Evolutionary conservation across 257 asterid species (phyloP), one percentile per base, ranked within the genome.

Genomic region (Solanum ossicruentum): DNA sequence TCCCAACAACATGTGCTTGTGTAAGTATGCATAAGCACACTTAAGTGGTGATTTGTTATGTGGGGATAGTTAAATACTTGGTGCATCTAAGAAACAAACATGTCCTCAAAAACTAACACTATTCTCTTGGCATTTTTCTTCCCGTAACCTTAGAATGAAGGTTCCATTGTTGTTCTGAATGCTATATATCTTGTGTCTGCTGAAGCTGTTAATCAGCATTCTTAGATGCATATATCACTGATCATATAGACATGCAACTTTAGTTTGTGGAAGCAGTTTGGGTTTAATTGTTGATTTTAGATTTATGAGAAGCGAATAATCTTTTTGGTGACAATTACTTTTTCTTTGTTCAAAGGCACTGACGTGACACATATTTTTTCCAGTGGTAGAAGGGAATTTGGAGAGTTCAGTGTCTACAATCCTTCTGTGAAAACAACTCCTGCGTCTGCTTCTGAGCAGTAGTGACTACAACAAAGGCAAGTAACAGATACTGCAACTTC

Each of bases 381-480:
- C 95, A 95, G 99, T 91, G 99, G 99, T 81, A 93, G 87, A 85
- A 92, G 99, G 88, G 97, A 96, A 66, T 96, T 95, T 8, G 98
- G 99, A 2, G 98, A 93, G 57, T 93, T 91, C 90, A 95, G 98
- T 16, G 96, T 95, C 36, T 93, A 93, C 91, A 95, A 92, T 16
- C 95, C 94, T 69, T 69, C 52, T 63, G 70, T 86, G 86, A 89
- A 86, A 54, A 85, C 86, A 79, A 86, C 87, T 72, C 58, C 86
- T 52, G 80, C 49, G 54, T 78, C 82, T 7, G 28, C 72, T 51
- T 85, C 83, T 79, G 86, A 52, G 82, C 65, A 83, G 63, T 67
- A 67, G 63, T n/a, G 55, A 72, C 56, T 43, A 67, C 2, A 60
- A 73, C 13, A 82, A 60, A 26, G 47, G 71, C 55, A 67, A 57